Evolutionary conservation across 2,329 filamentous ascomycete genomes (phyloP).

Genomic region (Aspergillus intermedius): DNA sequence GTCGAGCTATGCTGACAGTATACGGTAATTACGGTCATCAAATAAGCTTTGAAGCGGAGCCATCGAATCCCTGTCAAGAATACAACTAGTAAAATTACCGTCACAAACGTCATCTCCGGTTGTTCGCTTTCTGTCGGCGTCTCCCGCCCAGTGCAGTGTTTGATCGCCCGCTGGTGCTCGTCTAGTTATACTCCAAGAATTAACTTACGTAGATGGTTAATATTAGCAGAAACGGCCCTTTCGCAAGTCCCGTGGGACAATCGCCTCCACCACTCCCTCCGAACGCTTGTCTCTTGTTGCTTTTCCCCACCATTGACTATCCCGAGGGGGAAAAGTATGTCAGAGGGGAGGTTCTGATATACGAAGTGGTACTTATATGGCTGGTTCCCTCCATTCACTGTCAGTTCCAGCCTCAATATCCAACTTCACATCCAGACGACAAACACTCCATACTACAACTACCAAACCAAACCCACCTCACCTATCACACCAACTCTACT

Average conservation of each 20-base stretch:
- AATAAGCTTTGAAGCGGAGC: constrained; percentile 22
- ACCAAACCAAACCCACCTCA: background rate
- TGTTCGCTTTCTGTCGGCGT: constrained; percentile 1
- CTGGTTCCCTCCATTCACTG: background rate
- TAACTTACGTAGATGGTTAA: background rate
- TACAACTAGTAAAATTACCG: background rate
- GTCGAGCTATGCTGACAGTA: background rate
- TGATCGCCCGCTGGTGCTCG: background rate
- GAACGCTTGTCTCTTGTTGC: background rate
- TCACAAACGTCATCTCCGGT: background rate
- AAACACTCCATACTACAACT: background rate
- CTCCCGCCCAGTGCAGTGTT: constrained; percentile 1
- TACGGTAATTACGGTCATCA: constrained; percentile 8
- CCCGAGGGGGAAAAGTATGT: too few relatives aligned
- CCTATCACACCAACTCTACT: background rate
- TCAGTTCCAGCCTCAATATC: background rate
- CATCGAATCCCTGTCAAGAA: constrained; percentile 9
- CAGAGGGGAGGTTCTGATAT: too few relatives aligned
- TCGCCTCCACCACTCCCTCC: background rate
- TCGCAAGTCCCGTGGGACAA: background rate
- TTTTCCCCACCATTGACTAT: background rate
- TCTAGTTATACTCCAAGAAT: background rate
- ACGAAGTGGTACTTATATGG: background rate
- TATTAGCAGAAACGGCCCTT: background rate
- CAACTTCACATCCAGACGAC: background rate